phyloP scores from a whole-genome alignment of 2,329 filamentous ascomycete genomes.

The Epichloe hybrida region DNA sequence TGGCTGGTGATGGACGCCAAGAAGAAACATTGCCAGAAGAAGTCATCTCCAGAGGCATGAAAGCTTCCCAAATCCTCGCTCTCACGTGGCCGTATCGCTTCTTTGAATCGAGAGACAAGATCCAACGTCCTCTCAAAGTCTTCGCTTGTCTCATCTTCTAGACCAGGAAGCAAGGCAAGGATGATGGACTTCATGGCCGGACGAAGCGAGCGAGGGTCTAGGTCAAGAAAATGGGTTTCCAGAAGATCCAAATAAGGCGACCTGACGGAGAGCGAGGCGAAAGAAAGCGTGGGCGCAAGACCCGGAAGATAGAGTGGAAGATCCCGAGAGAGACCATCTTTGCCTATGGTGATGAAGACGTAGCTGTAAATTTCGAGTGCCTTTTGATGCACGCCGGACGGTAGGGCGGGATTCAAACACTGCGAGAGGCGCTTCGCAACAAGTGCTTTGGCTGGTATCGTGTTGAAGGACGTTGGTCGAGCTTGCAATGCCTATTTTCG shows the following conservation, averaged over 20 bases:
- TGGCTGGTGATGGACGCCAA: slow-evolving; percentile 83
- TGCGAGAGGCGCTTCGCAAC: slow-evolving; percentile 88
- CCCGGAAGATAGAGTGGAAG: slow-evolving; percentile 82
- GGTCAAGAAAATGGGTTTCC: slow-evolving; percentile 62
- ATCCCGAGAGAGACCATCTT: slow-evolving; percentile 66
- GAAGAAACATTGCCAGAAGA: slow-evolving; percentile 98
- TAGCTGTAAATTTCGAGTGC: slow-evolving; percentile 85
- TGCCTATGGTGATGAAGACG: slow-evolving; percentile 76
- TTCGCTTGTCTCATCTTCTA: slow-evolving; percentile 94
- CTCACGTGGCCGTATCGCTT: slow-evolving; percentile 43
- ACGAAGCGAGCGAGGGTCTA: slow-evolving; percentile 59
- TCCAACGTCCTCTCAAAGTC: slow-evolving; percentile 83
- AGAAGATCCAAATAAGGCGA: slow-evolving; percentile 74
- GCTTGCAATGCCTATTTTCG: slow-evolving; percentile 64
- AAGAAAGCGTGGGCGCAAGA: slow-evolving; percentile 76
- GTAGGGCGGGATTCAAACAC: slow-evolving; percentile 84
- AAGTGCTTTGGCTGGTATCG: slow-evolving; percentile 67
- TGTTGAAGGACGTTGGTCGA: slow-evolving; percentile 55
- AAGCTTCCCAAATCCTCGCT: slow-evolving; percentile 36
- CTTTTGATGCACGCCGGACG: slow-evolving; percentile 95
- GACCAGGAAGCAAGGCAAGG: slow-evolving; percentile 72
- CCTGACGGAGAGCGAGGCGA: slow-evolving; percentile 84
- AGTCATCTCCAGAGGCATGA: slow-evolving; percentile 58
- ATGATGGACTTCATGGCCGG: slow-evolving; percentile 86
- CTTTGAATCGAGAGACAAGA: slow-evolving; percentile 66